A percentile compares a stretch with the other conserved stretches of the same genome.
phyloP scores from a whole-genome alignment of 2,329 filamentous ascomycete species.

The Phaeosphaeriaceae sp. region DNA sequence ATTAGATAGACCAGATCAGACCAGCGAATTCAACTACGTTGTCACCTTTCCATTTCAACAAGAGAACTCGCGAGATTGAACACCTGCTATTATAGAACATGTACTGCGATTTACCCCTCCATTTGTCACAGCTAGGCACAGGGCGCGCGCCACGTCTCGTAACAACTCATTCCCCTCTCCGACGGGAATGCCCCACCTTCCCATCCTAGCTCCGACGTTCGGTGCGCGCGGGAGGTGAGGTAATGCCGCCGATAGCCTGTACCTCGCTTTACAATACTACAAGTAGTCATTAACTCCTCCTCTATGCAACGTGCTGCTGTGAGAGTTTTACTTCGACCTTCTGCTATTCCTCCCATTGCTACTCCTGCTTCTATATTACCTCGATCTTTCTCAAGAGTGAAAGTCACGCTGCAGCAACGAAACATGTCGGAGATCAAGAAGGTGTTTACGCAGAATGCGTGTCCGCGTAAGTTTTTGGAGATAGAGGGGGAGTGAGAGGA shows the following conservation, averaged over 20 bases:
- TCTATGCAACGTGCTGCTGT: conserved; percentile 4
- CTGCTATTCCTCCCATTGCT: no score
- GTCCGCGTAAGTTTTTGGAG: conserved; percentile 47
- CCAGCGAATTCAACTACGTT: no score
- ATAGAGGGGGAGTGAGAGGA: neutral
- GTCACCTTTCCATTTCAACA: neutral
- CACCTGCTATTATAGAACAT: no score
- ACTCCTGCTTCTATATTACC: neutral
- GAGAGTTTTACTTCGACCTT: neutral
- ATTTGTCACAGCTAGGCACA: no score
- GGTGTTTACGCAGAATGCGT: conserved; percentile 51
- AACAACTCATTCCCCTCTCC: no score
- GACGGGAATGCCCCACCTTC: neutral
- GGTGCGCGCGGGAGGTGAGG: neutral
- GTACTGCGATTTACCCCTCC: neutral
- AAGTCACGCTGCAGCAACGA: conserved; percentile 9
- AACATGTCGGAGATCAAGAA: conserved; percentile 55
- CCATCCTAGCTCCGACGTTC: neutral
- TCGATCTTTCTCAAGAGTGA: neutral
- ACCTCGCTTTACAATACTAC: conserved; percentile 32
- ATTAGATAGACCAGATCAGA: neutral
- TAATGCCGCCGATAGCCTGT: conserved; percentile 28
- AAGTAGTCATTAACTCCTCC: conserved; percentile 20
- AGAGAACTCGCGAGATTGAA: no score
- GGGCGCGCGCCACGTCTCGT: no score